Base-by-base conservation (phyloP, 2,329 filamentous ascomycete genomes). In the Fusarium sp. region DNA sequence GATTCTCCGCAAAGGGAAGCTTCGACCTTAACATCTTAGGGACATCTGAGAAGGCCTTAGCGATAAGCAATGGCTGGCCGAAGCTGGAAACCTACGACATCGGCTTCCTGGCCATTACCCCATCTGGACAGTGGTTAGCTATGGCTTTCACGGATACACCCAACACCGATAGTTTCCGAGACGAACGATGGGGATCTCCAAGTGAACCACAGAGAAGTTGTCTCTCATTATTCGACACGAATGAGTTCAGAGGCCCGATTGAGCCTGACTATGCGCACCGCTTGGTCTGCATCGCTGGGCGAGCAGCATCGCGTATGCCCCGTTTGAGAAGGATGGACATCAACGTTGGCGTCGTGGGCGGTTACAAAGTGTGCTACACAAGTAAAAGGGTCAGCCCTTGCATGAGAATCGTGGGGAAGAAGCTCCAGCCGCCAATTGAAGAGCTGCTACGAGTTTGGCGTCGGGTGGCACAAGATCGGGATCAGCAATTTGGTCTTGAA, bases 211-310 rank as follows among this genome's bases (percentile, higher is more conserved):
- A 43, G 8, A 45, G 60, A 21, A 46, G 58, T 11, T 30, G 23
- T 0, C 16, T 48, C 7, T 56, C 61, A 4, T 23, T 14, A 2
- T 44, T 53, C n/a, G 21, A 44, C 3, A 45, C 34, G 16, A 53
- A 65, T 23, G 62, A 59, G 13, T 65, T 60, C 11, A 58, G 62
- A 37, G 62, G 62, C 7, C 61, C 62, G 2, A 39, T 60, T 7
- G 54, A 65, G 7, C 30, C 61, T 16, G 43, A 42, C 10, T 65
- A 52, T 18, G 61, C 54, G 13, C 42, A 60, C 4, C 11, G 7
- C 8, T 30, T 60, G 7, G 18, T 65, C 11, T 52, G 37, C 13
- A 19, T 25, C 1, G 54, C 48, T n/a, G 62, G 61, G 4, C 41
- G 31, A 19, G 44, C 54, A 26, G 61, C 61, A 6, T 30, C 37